Conservation (phyloP, 2,329 filamentous ascomycete genomes). For the Neofusicoccum kwambonambiense region DNA sequence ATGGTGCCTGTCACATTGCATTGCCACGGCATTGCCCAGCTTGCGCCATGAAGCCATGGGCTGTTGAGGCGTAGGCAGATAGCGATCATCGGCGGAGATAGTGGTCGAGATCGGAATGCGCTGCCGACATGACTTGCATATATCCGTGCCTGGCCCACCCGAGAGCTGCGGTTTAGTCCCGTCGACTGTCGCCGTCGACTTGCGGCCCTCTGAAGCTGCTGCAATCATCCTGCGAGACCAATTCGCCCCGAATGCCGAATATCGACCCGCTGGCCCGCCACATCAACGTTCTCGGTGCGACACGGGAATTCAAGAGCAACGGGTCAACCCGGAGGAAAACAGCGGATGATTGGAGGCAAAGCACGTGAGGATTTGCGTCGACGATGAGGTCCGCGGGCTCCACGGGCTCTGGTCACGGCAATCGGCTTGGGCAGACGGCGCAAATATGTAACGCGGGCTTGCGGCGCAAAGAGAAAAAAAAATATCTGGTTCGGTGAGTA, state of each 20-base stretch:
- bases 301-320: not conserved
- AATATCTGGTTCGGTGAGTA: not conserved
- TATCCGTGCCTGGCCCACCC: not conserved
- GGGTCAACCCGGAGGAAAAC: too few relatives aligned
- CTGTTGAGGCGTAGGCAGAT: not conserved
- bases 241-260: too few relatives aligned
- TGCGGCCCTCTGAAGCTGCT: too few relatives aligned
- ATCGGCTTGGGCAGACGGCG: not conserved
- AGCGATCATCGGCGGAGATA: not conserved
- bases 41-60: not conserved
- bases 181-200: too few relatives aligned
- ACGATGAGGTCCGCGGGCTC: not conserved
- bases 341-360: not conserved
- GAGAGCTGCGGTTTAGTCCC: too few relatives aligned
- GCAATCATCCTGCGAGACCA: too few relatives aligned
- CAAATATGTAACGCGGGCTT: not conserved
- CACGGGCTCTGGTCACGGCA: not conserved
- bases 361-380: too few relatives aligned
- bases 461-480: not conserved
- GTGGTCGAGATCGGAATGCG: not conserved
- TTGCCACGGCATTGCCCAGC: not conserved
- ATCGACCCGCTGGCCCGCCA: too few relatives aligned
- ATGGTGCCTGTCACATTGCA: not conserved
- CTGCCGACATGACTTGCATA: not conserved
- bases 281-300: too few relatives aligned